Conservation (phyloP, 768 basidiomycete species). For the Phallus indusiatus region DNA sequence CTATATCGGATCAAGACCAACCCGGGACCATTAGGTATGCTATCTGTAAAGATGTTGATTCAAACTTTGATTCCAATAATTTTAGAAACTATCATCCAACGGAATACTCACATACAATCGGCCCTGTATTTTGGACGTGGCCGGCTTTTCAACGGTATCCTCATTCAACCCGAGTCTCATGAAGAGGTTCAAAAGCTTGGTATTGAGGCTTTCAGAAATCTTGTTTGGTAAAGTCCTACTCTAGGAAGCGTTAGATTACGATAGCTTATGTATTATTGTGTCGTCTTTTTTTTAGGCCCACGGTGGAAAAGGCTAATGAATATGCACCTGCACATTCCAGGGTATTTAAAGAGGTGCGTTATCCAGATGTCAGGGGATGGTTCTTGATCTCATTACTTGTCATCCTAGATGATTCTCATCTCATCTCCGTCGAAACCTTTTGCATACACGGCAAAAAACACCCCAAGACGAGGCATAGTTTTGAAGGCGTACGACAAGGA, state of each 20-base stretch:
- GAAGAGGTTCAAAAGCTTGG: neutral
- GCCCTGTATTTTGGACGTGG: slow-evolving; percentile 34
- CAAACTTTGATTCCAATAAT: neutral
- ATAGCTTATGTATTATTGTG: neutral
- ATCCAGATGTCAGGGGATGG: neutral
- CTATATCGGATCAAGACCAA: slow-evolving; percentile 16
- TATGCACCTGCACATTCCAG: slow-evolving; percentile 36
- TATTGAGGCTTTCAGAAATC: neutral
- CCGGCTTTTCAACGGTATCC: slow-evolving; percentile 29
- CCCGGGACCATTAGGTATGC: slow-evolving; percentile 22
- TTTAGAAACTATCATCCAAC: slow-evolving; percentile 30
- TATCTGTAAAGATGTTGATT: neutral
- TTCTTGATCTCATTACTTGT: neutral
- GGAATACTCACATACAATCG: slow-evolving; percentile 22
- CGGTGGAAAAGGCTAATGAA: slow-evolving; percentile 30
- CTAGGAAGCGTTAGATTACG: neutral
- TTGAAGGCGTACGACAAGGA: slow-evolving; percentile 31
- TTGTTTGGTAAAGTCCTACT: neutral
- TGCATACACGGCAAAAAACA: slow-evolving; percentile 32
- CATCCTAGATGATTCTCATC: slow-evolving; percentile 34
- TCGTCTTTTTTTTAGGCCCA: slow-evolving; percentile 23
- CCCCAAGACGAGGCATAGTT: slow-evolving; percentile 27
- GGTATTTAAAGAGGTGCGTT: slow-evolving; percentile 35
- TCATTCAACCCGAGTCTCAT: slow-evolving; percentile 23
- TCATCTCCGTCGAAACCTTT: slow-evolving; percentile 31